Conservation (phyloP, 1,139 yeast species). For the Sugiyamaella pinicola region DNA sequence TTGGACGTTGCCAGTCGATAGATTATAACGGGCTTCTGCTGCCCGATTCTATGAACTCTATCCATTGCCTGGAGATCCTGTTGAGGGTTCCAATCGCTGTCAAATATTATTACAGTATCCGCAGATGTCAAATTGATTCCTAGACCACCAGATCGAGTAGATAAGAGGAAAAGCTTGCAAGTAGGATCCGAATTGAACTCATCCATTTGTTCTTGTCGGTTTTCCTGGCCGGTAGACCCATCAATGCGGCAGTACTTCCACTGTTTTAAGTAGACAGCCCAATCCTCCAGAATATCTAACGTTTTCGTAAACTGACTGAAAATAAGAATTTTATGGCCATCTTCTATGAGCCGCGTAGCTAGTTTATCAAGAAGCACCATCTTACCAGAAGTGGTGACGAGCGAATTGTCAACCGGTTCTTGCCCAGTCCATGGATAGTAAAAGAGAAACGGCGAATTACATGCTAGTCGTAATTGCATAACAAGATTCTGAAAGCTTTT, state of each 20-base stretch:
- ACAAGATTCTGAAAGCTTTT: constrained; percentile 64
- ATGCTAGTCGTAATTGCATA: constrained; percentile 82
- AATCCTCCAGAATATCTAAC: constrained; percentile 71
- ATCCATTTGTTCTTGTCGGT: constrained; percentile 65
- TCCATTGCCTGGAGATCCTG: constrained; percentile 96
- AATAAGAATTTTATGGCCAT: constrained; percentile 66
- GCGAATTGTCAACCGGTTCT: constrained; percentile 45
- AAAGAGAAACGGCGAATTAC: constrained; percentile 82
- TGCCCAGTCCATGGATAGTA: constrained; percentile 70
- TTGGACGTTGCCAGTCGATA: constrained; percentile 74
- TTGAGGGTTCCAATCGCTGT: constrained; percentile 97
- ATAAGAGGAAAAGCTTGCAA: constrained; percentile 61
- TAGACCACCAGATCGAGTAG: constrained; percentile 93
- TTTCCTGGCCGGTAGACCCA: constrained; percentile 68
- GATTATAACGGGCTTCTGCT: constrained; percentile 75
- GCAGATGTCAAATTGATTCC: constrained; percentile 87
- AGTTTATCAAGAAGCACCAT: constrained; percentile 68
- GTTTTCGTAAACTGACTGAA: constrained; percentile 85
- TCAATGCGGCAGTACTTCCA: constrained; percentile 66
- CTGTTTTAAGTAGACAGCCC: constrained; percentile 53
- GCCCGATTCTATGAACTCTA: constrained; percentile 93
- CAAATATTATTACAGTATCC: constrained; percentile 86
- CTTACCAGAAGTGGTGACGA: constrained; percentile 65
- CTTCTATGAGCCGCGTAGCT: constrained; percentile 50
- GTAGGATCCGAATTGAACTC: constrained; percentile 48